phyloP scores from a whole-genome alignment of 768 basidiomycete genomes.

The Tylopilus vinaceipallidus region DNA sequence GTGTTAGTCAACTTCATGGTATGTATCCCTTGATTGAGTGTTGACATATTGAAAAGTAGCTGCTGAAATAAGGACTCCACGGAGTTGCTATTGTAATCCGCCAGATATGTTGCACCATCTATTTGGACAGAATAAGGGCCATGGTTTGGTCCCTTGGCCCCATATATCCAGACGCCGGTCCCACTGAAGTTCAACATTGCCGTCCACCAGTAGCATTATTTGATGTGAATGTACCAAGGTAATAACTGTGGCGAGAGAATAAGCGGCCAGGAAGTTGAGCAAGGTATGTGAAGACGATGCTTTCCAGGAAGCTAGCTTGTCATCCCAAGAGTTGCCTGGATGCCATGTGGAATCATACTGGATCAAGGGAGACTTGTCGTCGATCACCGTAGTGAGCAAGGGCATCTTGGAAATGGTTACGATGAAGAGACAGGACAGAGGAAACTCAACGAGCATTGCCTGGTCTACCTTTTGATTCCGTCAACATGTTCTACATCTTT shows the following conservation, averaged over 20 bases:
- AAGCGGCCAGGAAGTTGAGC: not conserved
- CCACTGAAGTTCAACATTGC: constrained; percentile 48
- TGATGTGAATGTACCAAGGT: constrained; percentile 38
- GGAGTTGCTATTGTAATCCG: constrained; percentile 29
- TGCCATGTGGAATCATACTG: constrained; percentile 26
- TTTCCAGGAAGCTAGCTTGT: not conserved
- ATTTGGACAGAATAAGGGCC: constrained; percentile 43
- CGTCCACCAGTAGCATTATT: constrained; percentile 35
- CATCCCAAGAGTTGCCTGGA: constrained; percentile 12
- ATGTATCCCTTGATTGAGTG: constrained; percentile 37
- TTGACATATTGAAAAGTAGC: constrained; percentile 38
- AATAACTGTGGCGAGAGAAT: constrained; percentile 31
- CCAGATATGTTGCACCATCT: constrained; percentile 33
- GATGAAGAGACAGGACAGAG: no score
- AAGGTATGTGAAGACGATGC: not conserved
- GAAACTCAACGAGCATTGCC: no score
- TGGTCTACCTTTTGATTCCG: no score
- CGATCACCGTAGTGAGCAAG: constrained; percentile 23
- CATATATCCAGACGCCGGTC: constrained; percentile 47
- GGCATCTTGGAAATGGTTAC: constrained; percentile 23
- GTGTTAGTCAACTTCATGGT: constrained; percentile 31
- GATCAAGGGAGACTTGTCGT: constrained; percentile 35
- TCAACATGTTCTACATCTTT: no score
- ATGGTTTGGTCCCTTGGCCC: constrained; percentile 47
- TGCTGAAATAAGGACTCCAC: constrained; percentile 45